Conservation (phyloP, 495 filamentous ascomycete genomes). For the Sphaerosporella brunnea region DNA sequence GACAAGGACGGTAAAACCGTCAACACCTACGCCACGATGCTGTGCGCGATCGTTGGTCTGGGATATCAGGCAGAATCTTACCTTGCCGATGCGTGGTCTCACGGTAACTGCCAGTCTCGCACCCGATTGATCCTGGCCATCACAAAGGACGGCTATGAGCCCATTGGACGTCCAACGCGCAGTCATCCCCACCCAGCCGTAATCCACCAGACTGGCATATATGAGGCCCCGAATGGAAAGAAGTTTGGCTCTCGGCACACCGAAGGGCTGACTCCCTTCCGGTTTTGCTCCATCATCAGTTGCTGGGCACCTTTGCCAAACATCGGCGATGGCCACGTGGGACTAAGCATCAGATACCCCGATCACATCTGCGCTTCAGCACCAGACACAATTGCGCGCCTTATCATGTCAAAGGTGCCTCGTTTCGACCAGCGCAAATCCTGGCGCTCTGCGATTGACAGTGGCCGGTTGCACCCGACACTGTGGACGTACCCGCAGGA, state of each 20-base stretch:
- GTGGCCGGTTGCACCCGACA: conserved; percentile 11
- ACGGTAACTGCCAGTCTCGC: conserved; percentile 43
- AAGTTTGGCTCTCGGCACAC: conserved; percentile 37
- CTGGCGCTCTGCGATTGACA: conserved; percentile 15
- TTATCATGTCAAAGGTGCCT: conserved; percentile 29
- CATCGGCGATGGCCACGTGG: conserved; percentile 37
- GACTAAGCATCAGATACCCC: conserved; percentile 39
- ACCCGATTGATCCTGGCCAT: conserved; percentile 48
- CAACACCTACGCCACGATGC: conserved; percentile 48
- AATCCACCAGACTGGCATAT: conserved; percentile 30
- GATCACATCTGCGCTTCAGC: conserved; percentile 38
- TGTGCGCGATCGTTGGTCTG: conserved; percentile 50
- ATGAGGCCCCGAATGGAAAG: conserved; percentile 41
- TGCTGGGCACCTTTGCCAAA: conserved; percentile 41
- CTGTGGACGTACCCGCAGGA: conserved; percentile 4
- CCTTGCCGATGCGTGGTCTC: conserved; percentile 48
- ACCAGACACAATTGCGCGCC: conserved; percentile 14
- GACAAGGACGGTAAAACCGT: conserved; percentile 23
- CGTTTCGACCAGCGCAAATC: conserved; percentile 11
- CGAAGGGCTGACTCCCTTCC: conserved; percentile 36
- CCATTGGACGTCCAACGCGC: conserved; percentile 35
- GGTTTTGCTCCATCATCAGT: conserved; percentile 33
- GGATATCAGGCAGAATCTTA: conserved; percentile 53
- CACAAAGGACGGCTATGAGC: conserved; percentile 40
- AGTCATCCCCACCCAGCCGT: conserved; percentile 42